Evolutionary conservation across 768 basidiomycete species (phyloP).

Genomic region (Hemileccinum rubropunctum): DNA sequence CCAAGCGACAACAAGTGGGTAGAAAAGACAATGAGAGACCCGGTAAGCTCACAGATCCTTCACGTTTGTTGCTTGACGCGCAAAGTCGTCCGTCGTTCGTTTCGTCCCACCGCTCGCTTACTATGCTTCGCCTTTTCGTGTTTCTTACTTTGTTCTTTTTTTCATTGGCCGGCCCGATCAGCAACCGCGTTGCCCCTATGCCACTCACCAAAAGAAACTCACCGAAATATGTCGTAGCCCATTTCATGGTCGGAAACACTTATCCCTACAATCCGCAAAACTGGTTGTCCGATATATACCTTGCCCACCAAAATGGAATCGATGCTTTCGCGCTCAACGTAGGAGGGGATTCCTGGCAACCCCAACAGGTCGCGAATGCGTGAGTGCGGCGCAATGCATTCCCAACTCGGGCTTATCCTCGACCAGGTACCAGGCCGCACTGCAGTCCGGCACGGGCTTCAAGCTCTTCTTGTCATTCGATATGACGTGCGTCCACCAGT

Average conservation of each 20-base stretch:
- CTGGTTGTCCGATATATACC: conserved; percentile 50
- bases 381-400: conserved; percentile 32
- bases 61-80: conserved; percentile 13
- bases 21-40: background rate
- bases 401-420: conserved; percentile 17
- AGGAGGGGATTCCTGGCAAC: conserved; percentile 63
- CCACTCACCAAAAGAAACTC: conserved; percentile 13
- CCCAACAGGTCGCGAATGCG: conserved; percentile 59
- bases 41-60: background rate
- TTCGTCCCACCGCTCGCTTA: conserved; percentile 13
- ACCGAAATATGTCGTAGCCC: conserved; percentile 51
- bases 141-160: conserved; percentile 11
- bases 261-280: conserved; percentile 50
- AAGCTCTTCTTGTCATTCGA: conserved; percentile 78
- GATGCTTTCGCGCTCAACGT: conserved; percentile 74
- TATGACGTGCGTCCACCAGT: conserved; percentile 54
- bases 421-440: conserved; percentile 54
- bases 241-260: conserved; percentile 64
- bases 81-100: conserved; percentile 13
- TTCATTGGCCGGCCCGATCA: conserved; percentile 14
- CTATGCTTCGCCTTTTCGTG: conserved; percentile 12
- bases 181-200: background rate
- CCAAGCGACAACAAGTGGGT: background rate
- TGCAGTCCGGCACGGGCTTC: conserved; percentile 51
- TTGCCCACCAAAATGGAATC: conserved; percentile 57